Evolutionary conservation across 306 rosid species (phyloP).

Genomic region (Glycine tomentella): DNA sequence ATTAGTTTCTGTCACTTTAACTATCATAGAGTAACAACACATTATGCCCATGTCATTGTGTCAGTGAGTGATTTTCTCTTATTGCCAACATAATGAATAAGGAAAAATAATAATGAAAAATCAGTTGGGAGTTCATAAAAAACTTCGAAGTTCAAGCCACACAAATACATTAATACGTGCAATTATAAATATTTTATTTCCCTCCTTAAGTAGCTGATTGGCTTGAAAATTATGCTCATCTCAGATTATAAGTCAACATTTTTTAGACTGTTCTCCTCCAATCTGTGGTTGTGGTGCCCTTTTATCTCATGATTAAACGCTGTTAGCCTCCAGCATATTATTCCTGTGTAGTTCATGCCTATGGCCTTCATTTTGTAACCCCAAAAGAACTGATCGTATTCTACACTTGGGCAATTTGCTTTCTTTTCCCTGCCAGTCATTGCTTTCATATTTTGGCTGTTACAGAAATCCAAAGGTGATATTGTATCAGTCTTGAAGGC

Average conservation of each 20-base stretch:
- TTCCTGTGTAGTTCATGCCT: background rate
- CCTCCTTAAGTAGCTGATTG: background rate
- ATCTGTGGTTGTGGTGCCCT: background rate
- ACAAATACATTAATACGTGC: constrained; percentile 17
- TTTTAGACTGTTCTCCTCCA: background rate
- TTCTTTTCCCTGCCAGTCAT: constrained; percentile 27
- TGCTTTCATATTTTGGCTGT: constrained; percentile 37
- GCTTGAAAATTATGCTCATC: constrained; percentile 10
- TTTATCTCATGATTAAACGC: background rate
- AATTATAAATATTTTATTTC: constrained; percentile 10
- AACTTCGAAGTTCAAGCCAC: constrained; percentile 10
- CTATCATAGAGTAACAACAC: background rate
- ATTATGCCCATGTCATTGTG: background rate
- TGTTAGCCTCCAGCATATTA: background rate
- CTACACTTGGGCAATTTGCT: constrained; percentile 29
- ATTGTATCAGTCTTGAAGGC: constrained; percentile 65
- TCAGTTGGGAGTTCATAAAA: constrained; percentile 13
- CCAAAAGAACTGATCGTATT: background rate
- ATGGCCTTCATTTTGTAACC: background rate
- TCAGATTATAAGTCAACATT: background rate
- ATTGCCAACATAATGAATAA: background rate
- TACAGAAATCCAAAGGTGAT: constrained; percentile 75
- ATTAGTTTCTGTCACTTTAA: background rate
- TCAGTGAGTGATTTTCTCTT: constrained; percentile 3
- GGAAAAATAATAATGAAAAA: constrained; percentile 4